These are phyloP conservation scores for Cyberlindnera japonica DNA, from an alignment of 805 yeast species.

Conservation along the genomic window DNA sequence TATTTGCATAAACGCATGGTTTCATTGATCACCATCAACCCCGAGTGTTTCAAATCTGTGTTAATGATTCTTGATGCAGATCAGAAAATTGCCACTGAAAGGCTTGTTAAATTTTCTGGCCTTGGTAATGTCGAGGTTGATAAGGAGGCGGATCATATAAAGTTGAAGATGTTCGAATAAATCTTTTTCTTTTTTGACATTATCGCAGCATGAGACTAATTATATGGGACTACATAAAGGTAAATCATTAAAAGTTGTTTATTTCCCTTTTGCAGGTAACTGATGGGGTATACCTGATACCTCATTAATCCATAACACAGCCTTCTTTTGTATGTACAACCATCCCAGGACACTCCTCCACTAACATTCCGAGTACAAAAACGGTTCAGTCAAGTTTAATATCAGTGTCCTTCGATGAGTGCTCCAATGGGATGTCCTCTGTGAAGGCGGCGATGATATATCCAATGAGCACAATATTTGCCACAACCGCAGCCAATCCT, in stretches of 20 bases:
- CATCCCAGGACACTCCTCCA: no score
- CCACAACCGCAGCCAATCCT: slow-evolving; percentile 74
- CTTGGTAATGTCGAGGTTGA: slow-evolving; percentile 23
- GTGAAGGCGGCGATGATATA: slow-evolving; percentile 72
- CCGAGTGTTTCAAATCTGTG: slow-evolving; percentile 46
- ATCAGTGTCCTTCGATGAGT: slow-evolving; percentile 37
- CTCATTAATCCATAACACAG: no score
- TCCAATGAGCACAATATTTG: slow-evolving; percentile 69
- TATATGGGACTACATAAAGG: no score
- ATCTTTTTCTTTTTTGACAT: no score
- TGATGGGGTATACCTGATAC: no score
- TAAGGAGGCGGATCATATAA: slow-evolving; percentile 37
- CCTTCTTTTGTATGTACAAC: no score
- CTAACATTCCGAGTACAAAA: no score
- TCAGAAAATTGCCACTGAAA: slow-evolving; percentile 41
- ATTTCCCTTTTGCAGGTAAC: no score
- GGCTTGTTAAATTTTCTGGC: slow-evolving; percentile 41
- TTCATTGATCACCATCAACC: slow-evolving; percentile 41
- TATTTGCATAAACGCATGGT: slow-evolving; percentile 48
- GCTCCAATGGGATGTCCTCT: slow-evolving; percentile 46
- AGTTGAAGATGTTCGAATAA: slow-evolving; percentile 46
- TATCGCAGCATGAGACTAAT: no score
- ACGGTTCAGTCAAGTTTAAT: slow-evolving; percentile 26
- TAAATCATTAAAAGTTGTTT: no score
- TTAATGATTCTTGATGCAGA: slow-evolving; percentile 37